phyloP scores from a whole-genome alignment of 192 early-diverging fungal genomes.

The Gryganskiella cystojenkinii region DNA sequence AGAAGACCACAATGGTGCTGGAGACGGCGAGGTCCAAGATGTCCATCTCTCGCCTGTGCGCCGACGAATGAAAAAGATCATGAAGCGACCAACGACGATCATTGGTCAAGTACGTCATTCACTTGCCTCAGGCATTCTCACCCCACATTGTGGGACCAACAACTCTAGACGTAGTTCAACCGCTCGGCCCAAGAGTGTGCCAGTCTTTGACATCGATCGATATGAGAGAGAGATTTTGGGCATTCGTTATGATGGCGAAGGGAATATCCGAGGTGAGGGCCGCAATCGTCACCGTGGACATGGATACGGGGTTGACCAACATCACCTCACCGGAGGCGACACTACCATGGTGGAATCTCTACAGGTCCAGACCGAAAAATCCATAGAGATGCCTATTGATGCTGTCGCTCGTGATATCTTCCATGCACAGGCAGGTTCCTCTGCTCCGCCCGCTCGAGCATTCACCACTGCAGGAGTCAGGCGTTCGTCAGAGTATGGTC shows the following conservation, averaged over 20 bases:
- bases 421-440: too few species aligned
- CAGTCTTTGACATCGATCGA: slow-evolving; percentile 34
- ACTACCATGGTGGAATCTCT: too few species aligned
- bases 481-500: too few species aligned
- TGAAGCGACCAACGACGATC: slow-evolving; percentile 23
- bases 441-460: too few species aligned
- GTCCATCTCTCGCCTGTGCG: neutral
- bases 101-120: slow-evolving; percentile 29
- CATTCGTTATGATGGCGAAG: neutral
- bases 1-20: neutral
- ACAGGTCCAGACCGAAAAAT: too few species aligned
- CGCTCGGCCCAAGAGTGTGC: slow-evolving; percentile 25
- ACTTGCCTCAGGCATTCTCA: neutral
- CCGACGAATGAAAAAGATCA: neutral
- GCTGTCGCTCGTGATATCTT: too few species aligned
- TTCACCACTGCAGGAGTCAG: too few species aligned
- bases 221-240: slow-evolving; percentile 39
- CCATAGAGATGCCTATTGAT: too few species aligned
- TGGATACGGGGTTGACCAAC: neutral
- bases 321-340: neutral
- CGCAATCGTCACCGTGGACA: too few species aligned
- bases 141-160: too few species aligned
- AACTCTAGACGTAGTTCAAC: neutral
- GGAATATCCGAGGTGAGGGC: neutral
- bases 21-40: neutral